Evolutionary conservation across 73 alveolate species (phyloP).

Genomic region (Paramecium pentaurelia): DNA sequence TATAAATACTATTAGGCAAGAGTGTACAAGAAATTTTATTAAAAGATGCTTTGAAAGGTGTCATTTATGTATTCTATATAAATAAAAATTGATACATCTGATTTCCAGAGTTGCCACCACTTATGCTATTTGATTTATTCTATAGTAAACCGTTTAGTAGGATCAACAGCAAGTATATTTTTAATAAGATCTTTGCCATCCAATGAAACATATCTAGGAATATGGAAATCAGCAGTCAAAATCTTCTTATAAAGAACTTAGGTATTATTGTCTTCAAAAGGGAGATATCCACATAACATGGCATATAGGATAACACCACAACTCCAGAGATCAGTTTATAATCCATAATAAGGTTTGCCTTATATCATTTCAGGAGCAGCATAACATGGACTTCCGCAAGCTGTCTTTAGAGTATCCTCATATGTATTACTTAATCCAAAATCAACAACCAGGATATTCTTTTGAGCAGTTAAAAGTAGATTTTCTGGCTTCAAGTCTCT

Average conservation of each 20-base stretch:
- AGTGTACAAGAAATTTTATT: background rate
- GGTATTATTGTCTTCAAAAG: conserved; percentile 84
- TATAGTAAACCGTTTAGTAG: conserved; percentile 82
- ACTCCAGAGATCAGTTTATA: conserved; percentile 91
- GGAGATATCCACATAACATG: conserved; percentile 87
- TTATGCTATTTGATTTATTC: conserved; percentile 78
- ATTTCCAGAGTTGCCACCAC: conserved; percentile 69
- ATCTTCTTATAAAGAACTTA: conserved; percentile 38
- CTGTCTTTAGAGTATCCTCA: conserved; percentile 74
- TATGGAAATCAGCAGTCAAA: background rate
- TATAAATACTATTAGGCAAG: background rate
- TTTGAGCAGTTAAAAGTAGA: conserved; percentile 75
- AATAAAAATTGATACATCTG: background rate
- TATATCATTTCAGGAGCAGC: conserved; percentile 95
- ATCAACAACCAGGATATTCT: conserved; percentile 83
- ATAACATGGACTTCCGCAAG: conserved; percentile 94
- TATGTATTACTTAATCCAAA: conserved; percentile 87
- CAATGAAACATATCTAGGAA: conserved; percentile 81
- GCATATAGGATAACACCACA: conserved; percentile 91
- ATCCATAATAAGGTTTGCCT: conserved; percentile 84
- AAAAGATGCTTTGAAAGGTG: background rate
- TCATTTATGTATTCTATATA: background rate
- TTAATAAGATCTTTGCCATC: conserved; percentile 78
- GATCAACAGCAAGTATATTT: conserved; percentile 84
- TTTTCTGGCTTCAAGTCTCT: conserved; percentile 93